Conservation (phyloP, 768 basidiomycete species). For the Coprinopsis sp. region DNA sequence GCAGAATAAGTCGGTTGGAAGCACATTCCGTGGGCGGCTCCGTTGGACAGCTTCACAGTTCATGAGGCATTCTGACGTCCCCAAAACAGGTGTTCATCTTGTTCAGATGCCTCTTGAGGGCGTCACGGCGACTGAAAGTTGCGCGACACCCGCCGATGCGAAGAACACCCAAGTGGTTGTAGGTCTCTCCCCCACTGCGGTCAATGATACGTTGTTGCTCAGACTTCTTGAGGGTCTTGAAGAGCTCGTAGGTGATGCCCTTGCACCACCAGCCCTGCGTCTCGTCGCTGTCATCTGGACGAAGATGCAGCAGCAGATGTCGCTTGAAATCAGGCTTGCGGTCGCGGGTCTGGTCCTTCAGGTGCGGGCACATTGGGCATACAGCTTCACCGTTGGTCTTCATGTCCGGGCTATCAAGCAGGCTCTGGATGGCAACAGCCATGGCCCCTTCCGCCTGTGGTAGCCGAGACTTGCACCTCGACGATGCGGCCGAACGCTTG, state of each 20-base stretch:
- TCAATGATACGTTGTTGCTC: slow-evolving; percentile 14
- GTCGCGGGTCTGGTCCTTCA: slow-evolving; percentile 39
- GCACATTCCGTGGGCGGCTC: no score
- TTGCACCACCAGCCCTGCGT: slow-evolving; percentile 33
- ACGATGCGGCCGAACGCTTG: no score
- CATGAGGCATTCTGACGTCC: background rate
- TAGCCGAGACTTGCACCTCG: slow-evolving; percentile 43
- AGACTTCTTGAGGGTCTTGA: slow-evolving; percentile 1
- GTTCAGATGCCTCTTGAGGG: slow-evolving; percentile 40
- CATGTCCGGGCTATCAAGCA: slow-evolving; percentile 13
- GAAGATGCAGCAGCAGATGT: slow-evolving; percentile 53
- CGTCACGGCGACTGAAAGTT: slow-evolving; percentile 42
- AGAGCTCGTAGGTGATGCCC: slow-evolving; percentile 28
- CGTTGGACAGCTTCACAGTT: no score
- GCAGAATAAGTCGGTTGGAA: no score
- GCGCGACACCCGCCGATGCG: slow-evolving; percentile 38
- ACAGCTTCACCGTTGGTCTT: slow-evolving; percentile 24
- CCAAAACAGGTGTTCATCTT: slow-evolving; percentile 28
- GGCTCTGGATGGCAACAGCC: slow-evolving; percentile 16
- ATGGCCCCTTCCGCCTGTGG: slow-evolving; percentile 30
- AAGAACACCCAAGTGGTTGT: slow-evolving; percentile 24
- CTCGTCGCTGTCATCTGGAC: slow-evolving; percentile 36
- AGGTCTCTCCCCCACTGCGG: slow-evolving; percentile 19
- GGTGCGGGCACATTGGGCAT: slow-evolving; percentile 42
- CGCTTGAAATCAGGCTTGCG: slow-evolving; percentile 57